Base-by-base conservation (phyloP, 371 early-diverging fungal species). In the Hamiltosporidium magnivora region DNA sequence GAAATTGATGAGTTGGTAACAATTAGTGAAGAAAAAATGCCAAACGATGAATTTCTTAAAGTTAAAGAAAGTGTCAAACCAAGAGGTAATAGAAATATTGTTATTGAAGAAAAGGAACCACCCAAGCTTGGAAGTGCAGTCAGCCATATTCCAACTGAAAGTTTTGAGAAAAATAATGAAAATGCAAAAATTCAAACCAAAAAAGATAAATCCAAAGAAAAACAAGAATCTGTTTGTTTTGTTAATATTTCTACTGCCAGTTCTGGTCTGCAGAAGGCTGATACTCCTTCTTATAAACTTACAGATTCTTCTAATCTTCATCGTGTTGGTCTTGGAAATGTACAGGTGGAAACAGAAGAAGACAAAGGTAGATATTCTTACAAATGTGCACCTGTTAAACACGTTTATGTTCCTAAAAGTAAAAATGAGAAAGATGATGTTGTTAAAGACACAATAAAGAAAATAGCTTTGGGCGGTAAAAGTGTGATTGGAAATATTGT, bases 1-100 rank as follows among this genome's bases (percentile, higher is more conserved):
- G 40, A 55, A 1, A 53, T 75, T 42, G 69, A 72, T 64, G 42
- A 64, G 11, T 1, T 56, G 38, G 58, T 54, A 25, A 43, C 25
- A 58, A 46, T 63, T 40, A 60, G 44, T 44, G 44, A 60, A 58
- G 54, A 43, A 54, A 46, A 71, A 3, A 62, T 63, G 44, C 68
- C 72, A 3, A 72, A 58, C 8, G 54, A 25, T 43, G 8, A 1
- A 14, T 67, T 68, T 56, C 44, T 75, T 6, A 44, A 61, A 4
- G 25, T 25, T 39, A 61, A 0, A 53, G 43, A 41, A 42, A 46
- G 66, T 43, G 42, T 0, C 43, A 58, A 37, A 64, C 38, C 49
- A 49, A 49, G 25, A 25, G 25, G 25, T 25, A 25, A 25, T 25
- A 25, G 25, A 25, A 25, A 25, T 25, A 25, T 25, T 25, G 25